Base-by-base conservation (phyloP, 108 stramenopile genomes). In the Skeletonema costatum region DNA sequence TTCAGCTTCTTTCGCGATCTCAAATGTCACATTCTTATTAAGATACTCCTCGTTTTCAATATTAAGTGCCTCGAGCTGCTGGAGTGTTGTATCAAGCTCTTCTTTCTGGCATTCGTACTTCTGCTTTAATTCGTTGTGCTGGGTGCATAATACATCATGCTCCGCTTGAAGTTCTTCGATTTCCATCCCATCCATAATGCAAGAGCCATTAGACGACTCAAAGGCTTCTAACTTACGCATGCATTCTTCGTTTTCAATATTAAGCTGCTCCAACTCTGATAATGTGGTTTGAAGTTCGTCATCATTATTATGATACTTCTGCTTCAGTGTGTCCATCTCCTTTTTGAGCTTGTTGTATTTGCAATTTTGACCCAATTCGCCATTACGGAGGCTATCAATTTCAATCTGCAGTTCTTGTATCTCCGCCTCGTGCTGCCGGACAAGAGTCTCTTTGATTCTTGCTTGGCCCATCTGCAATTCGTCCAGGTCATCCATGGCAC, bases 41-140 rank as follows among this genome's bases (percentile, higher is more conserved):
- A 56, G 53, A 56, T 56, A 56, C 25, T 56, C 53, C 16, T 60
- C 71, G 21, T 68, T 71, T 35, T 71, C 78, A 41, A 56, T 33
- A 58, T 71, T 72, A 21, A 78, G 59, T 29, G 48, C 65, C 39
- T 78, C 71, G 41, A 71, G 53, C 50, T 66, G 70, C 60, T 44
- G 42, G 0, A 41, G 31, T 21, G 30, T 5, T 30, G 16, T 62
- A 32, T 48, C 41, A 42, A 44, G 42, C 39, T 61, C 60, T 56
- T 71, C 70, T 44, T 62, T 60, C 21, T 61, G 70, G 2, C 41
- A 25, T 42, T 33, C 9, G 36, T 61, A 42, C 30, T 46, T 30
- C 4, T 71, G 25, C 39, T 29, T 44, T 44, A 71, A 6, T 61
- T 71, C 58, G 32, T 71, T 71, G 21, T 71, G 70, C 33, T 70